Evolutionary conservation across 2,329 filamentous ascomycete genomes (phyloP).

Genomic region (Ceratocystis eucalypticola): DNA sequence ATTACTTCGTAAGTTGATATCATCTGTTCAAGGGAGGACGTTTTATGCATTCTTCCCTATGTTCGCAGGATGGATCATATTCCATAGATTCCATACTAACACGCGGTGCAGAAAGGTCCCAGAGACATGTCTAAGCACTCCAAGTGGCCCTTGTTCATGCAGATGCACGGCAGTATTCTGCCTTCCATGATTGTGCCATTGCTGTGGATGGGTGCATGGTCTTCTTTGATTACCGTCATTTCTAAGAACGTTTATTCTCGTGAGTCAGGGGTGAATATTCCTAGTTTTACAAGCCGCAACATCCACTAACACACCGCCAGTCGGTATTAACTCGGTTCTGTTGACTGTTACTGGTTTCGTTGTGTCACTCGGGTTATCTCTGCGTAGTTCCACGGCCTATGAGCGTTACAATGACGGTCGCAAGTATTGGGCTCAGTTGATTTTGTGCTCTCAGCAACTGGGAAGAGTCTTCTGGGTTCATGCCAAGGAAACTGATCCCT

Average conservation of each 20-base stretch:
- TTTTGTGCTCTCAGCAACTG: slow-evolving; percentile 50
- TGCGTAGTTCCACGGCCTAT: slow-evolving; percentile 64
- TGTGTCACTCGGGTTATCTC: slow-evolving; percentile 63
- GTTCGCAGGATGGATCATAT: not conserved
- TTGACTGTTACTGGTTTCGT: slow-evolving; percentile 71
- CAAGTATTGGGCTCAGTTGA: slow-evolving; percentile 48
- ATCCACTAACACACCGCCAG: slow-evolving; percentile 15
- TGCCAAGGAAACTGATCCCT: slow-evolving; percentile 20
- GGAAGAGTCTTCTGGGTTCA: slow-evolving; percentile 78
- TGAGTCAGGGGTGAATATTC: slow-evolving; percentile 2
- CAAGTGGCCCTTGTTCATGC: slow-evolving; percentile 62
- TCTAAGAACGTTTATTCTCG: slow-evolving; percentile 29
- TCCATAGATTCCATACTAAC: not conserved
- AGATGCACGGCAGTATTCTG: slow-evolving; percentile 60
- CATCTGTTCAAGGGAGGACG: not conserved
- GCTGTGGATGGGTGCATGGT: slow-evolving; percentile 48
- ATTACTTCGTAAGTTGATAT: slow-evolving; percentile 20
- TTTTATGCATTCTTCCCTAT: not conserved
- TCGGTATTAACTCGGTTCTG: slow-evolving; percentile 46
- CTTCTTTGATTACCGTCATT: slow-evolving; percentile 49
- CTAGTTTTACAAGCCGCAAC: not conserved
- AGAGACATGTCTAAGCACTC: slow-evolving; percentile 59
- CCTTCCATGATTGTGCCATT: slow-evolving; percentile 63
- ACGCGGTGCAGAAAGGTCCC: slow-evolving; percentile 33
- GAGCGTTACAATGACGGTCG: slow-evolving; percentile 56